Evolutionary conservation across 495 filamentous ascomycete species (phyloP).

Genomic region (Acidomyces sp.): DNA sequence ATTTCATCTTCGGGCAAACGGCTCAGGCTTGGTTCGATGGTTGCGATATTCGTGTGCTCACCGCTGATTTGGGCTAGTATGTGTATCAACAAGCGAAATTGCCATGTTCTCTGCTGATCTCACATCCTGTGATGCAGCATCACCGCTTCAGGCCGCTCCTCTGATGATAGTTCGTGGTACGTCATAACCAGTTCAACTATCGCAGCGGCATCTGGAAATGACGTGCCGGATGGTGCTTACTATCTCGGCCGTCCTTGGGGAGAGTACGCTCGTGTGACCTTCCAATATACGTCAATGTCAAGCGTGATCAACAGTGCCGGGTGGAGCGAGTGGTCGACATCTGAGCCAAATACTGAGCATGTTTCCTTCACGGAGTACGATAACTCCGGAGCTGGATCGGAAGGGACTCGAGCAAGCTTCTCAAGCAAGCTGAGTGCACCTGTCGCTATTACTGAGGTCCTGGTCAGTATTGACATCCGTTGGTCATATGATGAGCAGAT

Average conservation of each 20-base stretch:
- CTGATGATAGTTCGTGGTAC: conserved; percentile 42
- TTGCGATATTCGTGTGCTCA: conserved; percentile 42
- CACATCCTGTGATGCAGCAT: no score
- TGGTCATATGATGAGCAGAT: no score
- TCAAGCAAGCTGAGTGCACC: conserved; percentile 33
- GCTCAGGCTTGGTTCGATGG: conserved; percentile 49
- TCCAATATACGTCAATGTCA: conserved; percentile 45
- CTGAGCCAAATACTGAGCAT: conserved; percentile 36
- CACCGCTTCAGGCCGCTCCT: conserved; percentile 45
- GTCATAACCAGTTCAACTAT: conserved; percentile 48
- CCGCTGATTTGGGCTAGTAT: conserved; percentile 34
- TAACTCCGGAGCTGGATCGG: conserved; percentile 45
- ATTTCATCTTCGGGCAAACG: conserved; percentile 55
- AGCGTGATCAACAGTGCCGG: conserved; percentile 47
- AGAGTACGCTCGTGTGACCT: conserved; percentile 46
- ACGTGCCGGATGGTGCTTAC: conserved; percentile 37
- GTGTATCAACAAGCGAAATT: conserved; percentile 33
- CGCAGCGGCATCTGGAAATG: conserved; percentile 32
- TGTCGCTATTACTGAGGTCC: conserved; percentile 35
- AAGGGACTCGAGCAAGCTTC: conserved; percentile 47
- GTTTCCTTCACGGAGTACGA: conserved; percentile 47
- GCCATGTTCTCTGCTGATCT: no score
- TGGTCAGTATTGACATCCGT: no score
- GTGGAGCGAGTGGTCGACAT: conserved; percentile 45
- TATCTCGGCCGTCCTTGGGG: conserved; percentile 58